Base-by-base conservation (phyloP, 2,329 filamentous ascomycete species). In the Verticillium albo-atrum region DNA sequence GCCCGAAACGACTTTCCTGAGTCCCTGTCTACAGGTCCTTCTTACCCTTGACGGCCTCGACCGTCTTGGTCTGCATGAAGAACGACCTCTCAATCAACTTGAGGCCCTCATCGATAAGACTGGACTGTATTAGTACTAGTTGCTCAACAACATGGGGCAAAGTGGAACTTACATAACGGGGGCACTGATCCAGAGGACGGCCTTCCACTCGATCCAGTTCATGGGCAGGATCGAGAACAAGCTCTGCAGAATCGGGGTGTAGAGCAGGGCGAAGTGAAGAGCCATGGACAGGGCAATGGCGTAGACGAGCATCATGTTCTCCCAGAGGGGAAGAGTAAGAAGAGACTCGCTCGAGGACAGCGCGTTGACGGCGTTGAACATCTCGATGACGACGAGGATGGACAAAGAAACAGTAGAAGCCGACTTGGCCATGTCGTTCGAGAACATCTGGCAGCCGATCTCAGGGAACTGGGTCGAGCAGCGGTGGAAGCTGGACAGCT, bases 321-420 rank as follows among this genome's bases (percentile, higher is more conserved):
- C 87, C 94, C 94, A 97, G n/a, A 99, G 81, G 10, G 93, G 94
- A 63, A 99, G 85, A 2, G 93, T 97, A 59, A 99, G 77, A 14
- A 99, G 86, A 17, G 91, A 96, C 77, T 99, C 95, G 74, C 91
- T 96, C 1, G 92, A 97, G 2, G 92, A 97, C 32, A 99, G 84
- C 0, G 94, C 95, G 72, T 99, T 99, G 89, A 98, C 94, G 68
- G 95, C 95, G 77, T 99, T 99, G 72, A 99, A 85, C 95, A 99
- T 99, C 79, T 99, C 95, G 70, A 99, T 98, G 62, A 97, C 92
- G 53, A 99, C 95, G 20, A 99, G 83, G 69, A 90, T 90, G 3
- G 91, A 96, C 62, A 99, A 83, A 6, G 92, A 97, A 28, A 99
- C 88, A 1, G 95, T 99, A 23, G 92, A 97, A 2, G 92, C 95